These are phyloP conservation scores for Baudoinia panamericana DNA, from an alignment of 495 filamentous ascomycete species.

Conservation along the genomic window DNA sequence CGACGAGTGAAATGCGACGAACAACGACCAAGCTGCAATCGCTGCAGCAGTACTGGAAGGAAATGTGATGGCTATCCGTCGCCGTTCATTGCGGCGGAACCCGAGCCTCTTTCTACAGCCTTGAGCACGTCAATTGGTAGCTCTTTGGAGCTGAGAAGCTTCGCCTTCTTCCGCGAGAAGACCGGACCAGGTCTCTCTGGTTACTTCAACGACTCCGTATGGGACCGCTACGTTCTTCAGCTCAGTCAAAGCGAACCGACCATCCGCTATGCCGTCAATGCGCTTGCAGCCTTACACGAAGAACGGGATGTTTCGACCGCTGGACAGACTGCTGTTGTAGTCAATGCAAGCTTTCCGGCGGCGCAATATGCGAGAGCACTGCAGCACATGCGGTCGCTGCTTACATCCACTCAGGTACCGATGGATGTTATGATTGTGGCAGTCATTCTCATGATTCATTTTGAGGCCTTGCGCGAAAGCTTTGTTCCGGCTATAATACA, in stretches of 20 bases:
- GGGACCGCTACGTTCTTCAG: slow-evolving; percentile 9
- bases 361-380: slow-evolving; percentile 12
- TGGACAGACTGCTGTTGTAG: not conserved
- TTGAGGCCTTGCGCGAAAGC: slow-evolving; percentile 10
- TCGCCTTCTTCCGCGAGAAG: slow-evolving; percentile 6
- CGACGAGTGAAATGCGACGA: slow-evolving; percentile 17
- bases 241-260: slow-evolving; percentile 4
- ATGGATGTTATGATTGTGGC: slow-evolving; percentile 8
- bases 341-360: slow-evolving; percentile 7
- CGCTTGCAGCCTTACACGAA: slow-evolving; percentile 9
- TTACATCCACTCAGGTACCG: not conserved
- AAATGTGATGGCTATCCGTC: slow-evolving; percentile 18
- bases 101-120: not conserved
- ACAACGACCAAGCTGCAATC: slow-evolving; percentile 10
- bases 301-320: not conserved
- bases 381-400: slow-evolving; percentile 1
- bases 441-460: slow-evolving; percentile 9
- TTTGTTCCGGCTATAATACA: slow-evolving; percentile 11
- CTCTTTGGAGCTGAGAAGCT: slow-evolving; percentile 7
- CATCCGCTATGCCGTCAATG: slow-evolving; percentile 7
- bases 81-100: not conserved
- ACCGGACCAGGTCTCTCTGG: slow-evolving; percentile 6
- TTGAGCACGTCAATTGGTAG: not conserved
- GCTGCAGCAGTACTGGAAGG: slow-evolving; percentile 18
- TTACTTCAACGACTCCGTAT: slow-evolving; percentile 9